Conservation (phyloP, 495 filamentous ascomycete genomes). For the Penicillium malachiteum region DNA sequence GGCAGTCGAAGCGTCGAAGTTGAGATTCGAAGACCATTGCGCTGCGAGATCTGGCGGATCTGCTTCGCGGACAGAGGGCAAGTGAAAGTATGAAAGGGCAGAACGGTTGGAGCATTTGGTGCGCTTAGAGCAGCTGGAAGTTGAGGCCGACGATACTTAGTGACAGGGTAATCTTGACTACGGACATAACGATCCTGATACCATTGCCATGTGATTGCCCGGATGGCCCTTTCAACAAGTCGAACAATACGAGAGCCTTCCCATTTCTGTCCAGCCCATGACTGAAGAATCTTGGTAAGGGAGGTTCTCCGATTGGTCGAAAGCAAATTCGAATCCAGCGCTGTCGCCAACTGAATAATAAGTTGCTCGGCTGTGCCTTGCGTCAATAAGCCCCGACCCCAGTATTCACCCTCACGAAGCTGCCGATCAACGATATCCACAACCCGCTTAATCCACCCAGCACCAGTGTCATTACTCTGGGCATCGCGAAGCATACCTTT, state of each 20-base stretch:
- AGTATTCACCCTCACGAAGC: conserved; percentile 79
- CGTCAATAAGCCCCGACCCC: conserved; percentile 77
- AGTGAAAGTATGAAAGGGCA: conserved; percentile 99
- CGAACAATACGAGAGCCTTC: conserved; percentile 88
- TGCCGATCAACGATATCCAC: conserved; percentile 92
- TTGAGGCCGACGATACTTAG: conserved; percentile 70
- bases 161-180: conserved; percentile 52
- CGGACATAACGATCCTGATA: conserved; percentile 80
- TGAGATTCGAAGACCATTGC: conserved; percentile 91
- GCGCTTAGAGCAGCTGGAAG: conserved; percentile 73
- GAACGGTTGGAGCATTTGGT: conserved; percentile 88
- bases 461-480: conserved; percentile 53
- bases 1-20: conserved; percentile 79
- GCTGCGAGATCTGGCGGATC: conserved; percentile 91
- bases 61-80: conserved; percentile 91
- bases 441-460: conserved; percentile 93
- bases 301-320: conserved; percentile 26
- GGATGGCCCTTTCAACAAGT: conserved; percentile 80
- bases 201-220: conserved; percentile 76
- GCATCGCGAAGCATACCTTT: conserved; percentile 81
- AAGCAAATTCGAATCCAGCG: conserved; percentile 30
- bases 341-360: conserved; percentile 44
- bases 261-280: conserved; percentile 76
- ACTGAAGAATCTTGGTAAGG: conserved; percentile 50
- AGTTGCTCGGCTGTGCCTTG: conserved; percentile 51